A percentile compares a stretch with the other conserved stretches of the same genome.
Evolutionary conservation across 2,329 filamentous ascomycete genomes (phyloP).

Genomic region (Cladosporium oxysporum): DNA sequence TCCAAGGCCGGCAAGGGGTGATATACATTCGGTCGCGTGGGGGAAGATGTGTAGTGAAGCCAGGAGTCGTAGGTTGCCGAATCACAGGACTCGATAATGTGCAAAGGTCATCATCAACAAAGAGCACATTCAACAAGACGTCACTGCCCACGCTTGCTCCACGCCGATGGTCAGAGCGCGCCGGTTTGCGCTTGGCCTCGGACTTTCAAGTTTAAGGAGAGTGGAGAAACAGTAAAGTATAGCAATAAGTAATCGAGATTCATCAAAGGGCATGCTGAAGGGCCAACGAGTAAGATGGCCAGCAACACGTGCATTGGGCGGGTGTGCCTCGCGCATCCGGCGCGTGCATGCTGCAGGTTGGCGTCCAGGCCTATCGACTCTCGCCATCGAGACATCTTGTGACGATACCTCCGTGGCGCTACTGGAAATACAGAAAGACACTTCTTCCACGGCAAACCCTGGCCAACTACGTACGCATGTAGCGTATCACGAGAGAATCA

Average conservation of each 20-base stretch:
- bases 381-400: conserved; percentile 83
- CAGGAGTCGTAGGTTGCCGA: neutral
- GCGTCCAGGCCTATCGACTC: conserved; percentile 44
- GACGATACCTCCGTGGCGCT: conserved; percentile 92
- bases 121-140: conserved; percentile 7
- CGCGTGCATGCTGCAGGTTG: conserved; percentile 2
- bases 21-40: conserved; percentile 11
- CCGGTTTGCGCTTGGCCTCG: neutral
- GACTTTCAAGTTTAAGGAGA: neutral
- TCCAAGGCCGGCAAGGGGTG: neutral
- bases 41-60: neutral
- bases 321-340: neutral
- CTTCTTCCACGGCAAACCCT: neutral
- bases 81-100: neutral
- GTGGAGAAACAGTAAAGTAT: neutral
- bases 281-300: conserved; percentile 1
- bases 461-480: conserved; percentile 22
- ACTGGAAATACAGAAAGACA: conserved; percentile 54
- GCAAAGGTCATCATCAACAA: conserved; percentile 13
- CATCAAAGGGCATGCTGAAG: conserved; percentile 6
- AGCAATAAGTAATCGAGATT: neutral
- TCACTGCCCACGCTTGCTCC: conserved; percentile 13
- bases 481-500: conserved; percentile 78
- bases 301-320: neutral
- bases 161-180: neutral